Conservation (phyloP, 768 basidiomycete genomes). For the Stropharia rugosoannulata region DNA sequence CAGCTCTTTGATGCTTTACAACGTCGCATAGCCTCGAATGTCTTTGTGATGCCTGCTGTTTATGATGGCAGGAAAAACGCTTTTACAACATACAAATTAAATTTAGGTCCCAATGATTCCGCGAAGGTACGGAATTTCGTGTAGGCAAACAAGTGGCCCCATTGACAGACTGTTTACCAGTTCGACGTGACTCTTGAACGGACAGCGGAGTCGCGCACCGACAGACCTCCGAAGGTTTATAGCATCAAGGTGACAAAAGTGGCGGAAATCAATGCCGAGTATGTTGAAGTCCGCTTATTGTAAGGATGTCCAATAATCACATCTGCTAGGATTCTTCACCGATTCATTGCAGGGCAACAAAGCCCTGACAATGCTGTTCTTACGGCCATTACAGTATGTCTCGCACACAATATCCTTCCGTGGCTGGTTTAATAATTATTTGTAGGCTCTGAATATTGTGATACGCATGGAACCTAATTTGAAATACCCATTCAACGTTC, state of each 20-base stretch:
- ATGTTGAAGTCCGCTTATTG: conserved; percentile 1
- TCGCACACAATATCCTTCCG: not conserved
- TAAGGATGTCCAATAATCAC: not conserved
- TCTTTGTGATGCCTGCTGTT: conserved; percentile 66
- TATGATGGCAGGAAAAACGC: conserved; percentile 82
- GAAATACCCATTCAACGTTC: conserved; percentile 69
- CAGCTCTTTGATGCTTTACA: conserved; percentile 65
- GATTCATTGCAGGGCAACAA: conserved; percentile 62
- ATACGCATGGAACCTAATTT: conserved; percentile 73
- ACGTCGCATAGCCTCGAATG: conserved; percentile 44
- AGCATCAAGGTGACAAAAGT: conserved; percentile 63
- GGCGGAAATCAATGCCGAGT: conserved; percentile 40
- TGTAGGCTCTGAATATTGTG: conserved; percentile 72
- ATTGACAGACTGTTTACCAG: conserved; percentile 29
- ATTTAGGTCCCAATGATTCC: conserved; percentile 51
- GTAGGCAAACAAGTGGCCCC: not conserved
- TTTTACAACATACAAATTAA: conserved; percentile 56
- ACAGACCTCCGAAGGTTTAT: conserved; percentile 62
- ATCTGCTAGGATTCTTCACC: conserved; percentile 50
- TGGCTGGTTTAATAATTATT: not conserved
- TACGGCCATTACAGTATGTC: conserved; percentile 57
- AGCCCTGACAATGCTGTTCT: conserved; percentile 63
- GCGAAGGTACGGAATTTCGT: conserved; percentile 43
- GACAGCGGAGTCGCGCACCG: conserved; percentile 18
- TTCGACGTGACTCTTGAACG: conserved; percentile 59